Conservation (phyloP, 75 land plant species). For the Sequoia sempervirens region DNA sequence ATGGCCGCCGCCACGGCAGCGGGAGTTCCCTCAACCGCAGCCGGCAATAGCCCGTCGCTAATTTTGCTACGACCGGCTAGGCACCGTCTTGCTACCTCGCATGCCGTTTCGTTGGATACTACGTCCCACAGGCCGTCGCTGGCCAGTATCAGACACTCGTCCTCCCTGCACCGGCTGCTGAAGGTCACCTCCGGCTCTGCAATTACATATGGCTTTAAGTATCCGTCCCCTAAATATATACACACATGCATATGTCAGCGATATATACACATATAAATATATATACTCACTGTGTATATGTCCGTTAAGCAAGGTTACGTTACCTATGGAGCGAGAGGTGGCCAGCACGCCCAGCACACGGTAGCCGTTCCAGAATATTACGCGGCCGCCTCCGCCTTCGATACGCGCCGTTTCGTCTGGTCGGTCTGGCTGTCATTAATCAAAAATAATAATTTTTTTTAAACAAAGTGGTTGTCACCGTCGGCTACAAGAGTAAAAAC, state of each 20-base stretch:
- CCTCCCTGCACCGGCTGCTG: constrained; percentile 8
- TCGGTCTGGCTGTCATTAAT: constrained; percentile 48
- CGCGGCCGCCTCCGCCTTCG: constrained; percentile 60
- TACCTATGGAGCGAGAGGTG: constrained; percentile 75
- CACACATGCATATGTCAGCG: no score
- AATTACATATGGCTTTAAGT: constrained; percentile 18
- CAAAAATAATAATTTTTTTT: no score
- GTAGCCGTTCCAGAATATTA: constrained; percentile 52
- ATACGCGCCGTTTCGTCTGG: constrained; percentile 66
- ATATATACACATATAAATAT: not conserved
- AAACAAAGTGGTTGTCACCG: not conserved
- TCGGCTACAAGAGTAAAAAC: not conserved
- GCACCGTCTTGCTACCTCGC: constrained; percentile 17
- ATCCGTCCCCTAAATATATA: constrained; percentile 14
- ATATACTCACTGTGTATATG: no score
- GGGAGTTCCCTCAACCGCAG: not conserved
- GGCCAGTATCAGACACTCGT: constrained; percentile 21
- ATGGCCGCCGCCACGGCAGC: constrained; percentile 52
- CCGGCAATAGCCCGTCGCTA: not conserved
- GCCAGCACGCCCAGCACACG: constrained; percentile 61
- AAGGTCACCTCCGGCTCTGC: constrained; percentile 26
- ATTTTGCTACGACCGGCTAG: not conserved
- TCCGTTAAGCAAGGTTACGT: not conserved
- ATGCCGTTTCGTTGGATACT: constrained; percentile 14
- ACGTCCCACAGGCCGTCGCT: constrained; percentile 32